Evolutionary conservation across 768 basidiomycete genomes (phyloP).

Genomic region (Filobasidium floriforme): DNA sequence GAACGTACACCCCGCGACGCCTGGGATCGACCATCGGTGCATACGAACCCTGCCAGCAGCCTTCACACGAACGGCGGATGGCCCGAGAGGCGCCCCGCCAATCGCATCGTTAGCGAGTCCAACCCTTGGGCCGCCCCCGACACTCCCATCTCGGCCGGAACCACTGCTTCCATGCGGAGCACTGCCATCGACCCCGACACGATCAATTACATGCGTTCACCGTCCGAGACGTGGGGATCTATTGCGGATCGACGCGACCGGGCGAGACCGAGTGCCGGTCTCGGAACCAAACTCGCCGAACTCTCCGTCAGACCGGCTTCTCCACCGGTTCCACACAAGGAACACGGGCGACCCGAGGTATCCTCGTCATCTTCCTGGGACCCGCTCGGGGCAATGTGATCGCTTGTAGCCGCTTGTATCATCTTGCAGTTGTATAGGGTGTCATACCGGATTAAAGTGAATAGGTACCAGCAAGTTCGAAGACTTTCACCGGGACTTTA

Average conservation of each 20-base stretch:
- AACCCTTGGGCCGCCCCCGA: slow-evolving; percentile 8
- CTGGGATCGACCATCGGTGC: slow-evolving; percentile 1
- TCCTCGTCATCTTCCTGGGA: background rate
- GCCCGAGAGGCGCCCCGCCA: background rate
- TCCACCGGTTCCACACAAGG: background rate
- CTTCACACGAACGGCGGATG: slow-evolving; percentile 10
- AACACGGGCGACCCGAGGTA: background rate
- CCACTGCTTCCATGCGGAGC: too few species aligned
- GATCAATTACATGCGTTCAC: background rate
- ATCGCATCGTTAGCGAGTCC: background rate
- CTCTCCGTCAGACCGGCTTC: slow-evolving; percentile 8
- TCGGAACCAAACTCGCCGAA: background rate
- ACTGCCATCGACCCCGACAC: background rate
- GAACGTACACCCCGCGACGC: background rate
- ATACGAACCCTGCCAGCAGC: background rate
- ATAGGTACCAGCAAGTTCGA: too few species aligned
- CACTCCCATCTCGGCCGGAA: background rate
- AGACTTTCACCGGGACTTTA: too few species aligned
- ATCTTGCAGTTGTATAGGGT: background rate
- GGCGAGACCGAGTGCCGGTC: background rate
- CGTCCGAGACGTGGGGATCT: slow-evolving; percentile 5
- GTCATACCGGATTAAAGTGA: too few species aligned
- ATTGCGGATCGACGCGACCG: background rate
- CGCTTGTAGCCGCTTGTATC: background rate
- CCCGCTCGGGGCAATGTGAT: slow-evolving; percentile 17